Base-by-base conservation (phyloP, 2,329 filamentous ascomycete species). In the Nemania bipapillata region DNA sequence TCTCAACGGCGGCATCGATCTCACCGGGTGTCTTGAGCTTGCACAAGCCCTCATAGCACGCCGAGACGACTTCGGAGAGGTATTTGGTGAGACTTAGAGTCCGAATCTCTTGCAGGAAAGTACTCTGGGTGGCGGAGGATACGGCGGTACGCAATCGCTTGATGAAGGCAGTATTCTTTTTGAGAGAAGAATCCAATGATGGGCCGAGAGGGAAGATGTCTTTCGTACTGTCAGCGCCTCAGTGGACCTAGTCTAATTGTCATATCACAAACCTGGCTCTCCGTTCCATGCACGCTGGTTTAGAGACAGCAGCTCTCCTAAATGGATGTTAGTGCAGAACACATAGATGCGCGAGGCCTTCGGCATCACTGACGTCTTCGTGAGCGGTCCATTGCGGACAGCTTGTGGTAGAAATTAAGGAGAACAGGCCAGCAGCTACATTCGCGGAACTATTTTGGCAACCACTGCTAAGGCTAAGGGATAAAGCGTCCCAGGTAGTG, bases 111-210 rank as follows among this genome's bases (percentile, higher is more conserved):
- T 95, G 90, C 55, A 97, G 83, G 81, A 98, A 97, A 67, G 93
- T 96, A 73, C 88, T 85, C 63, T 94, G 89, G 63, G 92, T 92
- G 65, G 93, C 86, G 56, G 92, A 83, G 71, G 92, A 94, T 71
- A 98, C 90, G 68, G 93, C 92, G 66, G 95, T 97, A 75, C 95
- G 92, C 64, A 98, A 86, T 77, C 95, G 93, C 82, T 97, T 97
- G 79, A 98, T 98, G 80, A 98, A 97, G 73, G 94, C 94, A 3
- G 95, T 98, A 77, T 98, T 98, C 85, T 97, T 98, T 84, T 97
- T 97, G 80, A 98, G 86, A 59, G 94, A 96, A 60, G 95, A 97
- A 81, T 98, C 95, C 77, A 98, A 90, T 32, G 92, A 91, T 77
- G 88, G 87, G 80, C 89, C 90, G 74, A 96, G 90, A 62, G 88